A percentile compares a stretch with the other conserved stretches of the same genome.
Evolutionary conservation across 73 alveolate species (phyloP).

Genomic region (Durusdinium trenchii): DNA sequence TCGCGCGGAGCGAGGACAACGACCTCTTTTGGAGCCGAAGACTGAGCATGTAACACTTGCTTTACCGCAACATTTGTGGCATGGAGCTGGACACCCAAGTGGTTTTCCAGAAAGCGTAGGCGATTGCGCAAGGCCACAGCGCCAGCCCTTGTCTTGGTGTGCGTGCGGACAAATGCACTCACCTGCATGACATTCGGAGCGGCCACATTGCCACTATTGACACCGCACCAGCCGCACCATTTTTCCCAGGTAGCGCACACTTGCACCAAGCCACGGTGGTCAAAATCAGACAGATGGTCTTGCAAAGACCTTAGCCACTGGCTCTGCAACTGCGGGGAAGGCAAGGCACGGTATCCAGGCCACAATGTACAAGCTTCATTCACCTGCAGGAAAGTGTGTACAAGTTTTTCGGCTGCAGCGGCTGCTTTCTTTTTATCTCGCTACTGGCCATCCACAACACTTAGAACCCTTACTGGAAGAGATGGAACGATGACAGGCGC

Average conservation of each 20-base stretch:
- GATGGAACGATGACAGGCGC: background rate
- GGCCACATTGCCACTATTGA: background rate
- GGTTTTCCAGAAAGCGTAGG: background rate
- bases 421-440: background rate
- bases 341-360: background rate
- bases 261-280: background rate
- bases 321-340: background rate
- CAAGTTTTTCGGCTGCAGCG: background rate
- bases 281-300: background rate
- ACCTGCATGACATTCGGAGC: background rate
- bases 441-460: background rate
- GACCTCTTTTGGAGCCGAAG: background rate
- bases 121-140: background rate
- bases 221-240: background rate
- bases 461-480: background rate
- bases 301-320: background rate
- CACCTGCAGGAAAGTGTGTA: background rate
- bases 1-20: background rate
- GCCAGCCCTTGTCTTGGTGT: background rate
- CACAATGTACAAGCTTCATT: background rate
- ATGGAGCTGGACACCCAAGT: background rate
- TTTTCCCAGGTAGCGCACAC: background rate
- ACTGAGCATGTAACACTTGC: background rate
- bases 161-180: background rate
- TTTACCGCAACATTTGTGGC: background rate